phyloP scores from a whole-genome alignment of 129 eudicot genomes.

The Glebionis coronaria region DNA sequence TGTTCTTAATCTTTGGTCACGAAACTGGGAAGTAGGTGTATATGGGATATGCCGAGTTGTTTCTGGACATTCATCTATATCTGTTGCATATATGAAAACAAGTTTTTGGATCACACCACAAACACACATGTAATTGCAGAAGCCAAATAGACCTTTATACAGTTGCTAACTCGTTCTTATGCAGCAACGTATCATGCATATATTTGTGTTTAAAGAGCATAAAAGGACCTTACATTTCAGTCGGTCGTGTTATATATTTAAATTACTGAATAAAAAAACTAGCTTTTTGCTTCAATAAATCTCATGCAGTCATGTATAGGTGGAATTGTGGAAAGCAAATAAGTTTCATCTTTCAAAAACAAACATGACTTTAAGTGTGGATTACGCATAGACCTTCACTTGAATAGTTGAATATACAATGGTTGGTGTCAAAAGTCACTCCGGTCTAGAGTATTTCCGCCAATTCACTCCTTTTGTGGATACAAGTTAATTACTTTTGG shows the following conservation, averaged over 20 bases:
- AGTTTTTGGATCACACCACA: constrained; percentile 63
- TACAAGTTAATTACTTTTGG: neutral
- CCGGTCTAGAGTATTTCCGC: too few relatives aligned
- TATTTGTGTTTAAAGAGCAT: neutral
- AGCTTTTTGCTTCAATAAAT: too few relatives aligned
- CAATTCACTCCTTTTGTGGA: too few relatives aligned
- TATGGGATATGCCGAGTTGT: constrained; percentile 64
- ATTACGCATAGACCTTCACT: neutral
- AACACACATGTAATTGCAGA: constrained; percentile 45
- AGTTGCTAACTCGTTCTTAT: neutral
- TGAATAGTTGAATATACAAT: too few relatives aligned
- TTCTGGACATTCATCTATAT: constrained; percentile 75
- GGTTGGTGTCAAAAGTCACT: too few relatives aligned
- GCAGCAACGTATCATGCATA: neutral
- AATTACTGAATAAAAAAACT: too few relatives aligned
- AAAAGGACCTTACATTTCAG: too few relatives aligned
- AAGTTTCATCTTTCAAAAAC: too few relatives aligned
- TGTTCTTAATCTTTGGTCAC: constrained; percentile 58
- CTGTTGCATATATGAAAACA: constrained; percentile 65
- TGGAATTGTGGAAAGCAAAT: too few relatives aligned
- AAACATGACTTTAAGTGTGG: neutral
- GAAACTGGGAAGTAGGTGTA: constrained; percentile 73
- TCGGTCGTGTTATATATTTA: too few relatives aligned
- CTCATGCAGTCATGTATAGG: too few relatives aligned
- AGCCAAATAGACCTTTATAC: neutral